phyloP scores from a whole-genome alignment of 257 asterid genomes.

The Lavandula angustifolia region DNA sequence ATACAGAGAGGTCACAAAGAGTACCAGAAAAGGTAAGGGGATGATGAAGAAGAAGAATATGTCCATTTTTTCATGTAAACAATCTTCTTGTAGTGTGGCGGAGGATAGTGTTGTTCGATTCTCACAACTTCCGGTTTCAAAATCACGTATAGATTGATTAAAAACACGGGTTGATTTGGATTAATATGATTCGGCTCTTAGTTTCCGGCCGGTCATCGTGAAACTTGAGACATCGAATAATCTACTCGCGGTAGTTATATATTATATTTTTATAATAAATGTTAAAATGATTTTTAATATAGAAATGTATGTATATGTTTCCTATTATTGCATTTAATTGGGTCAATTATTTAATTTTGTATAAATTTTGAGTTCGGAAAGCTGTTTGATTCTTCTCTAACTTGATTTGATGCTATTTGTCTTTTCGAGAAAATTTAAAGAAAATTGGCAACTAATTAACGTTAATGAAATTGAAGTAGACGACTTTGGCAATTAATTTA shows the following conservation, averaged over 20 bases:
- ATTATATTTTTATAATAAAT: neutral
- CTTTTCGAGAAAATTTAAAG: neutral
- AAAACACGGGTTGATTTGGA: neutral
- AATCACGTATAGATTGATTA: slow-evolving; percentile 34
- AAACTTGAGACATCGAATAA: slow-evolving; percentile 11
- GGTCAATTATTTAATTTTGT: neutral
- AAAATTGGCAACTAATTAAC: slow-evolving; percentile 12
- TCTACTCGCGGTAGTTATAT: neutral
- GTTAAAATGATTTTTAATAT: neutral
- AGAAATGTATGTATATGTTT: neutral
- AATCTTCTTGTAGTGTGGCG: slow-evolving; percentile 41
- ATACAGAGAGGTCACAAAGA: slow-evolving; percentile 67
- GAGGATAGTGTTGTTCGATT: slow-evolving; percentile 45
- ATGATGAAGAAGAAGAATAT: slow-evolving; percentile 55
- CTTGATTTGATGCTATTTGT: neutral
- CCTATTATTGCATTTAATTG: neutral
- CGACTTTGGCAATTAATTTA: neutral
- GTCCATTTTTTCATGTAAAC: slow-evolving; percentile 57
- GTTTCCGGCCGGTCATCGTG: neutral
- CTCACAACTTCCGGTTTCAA: slow-evolving; percentile 50
- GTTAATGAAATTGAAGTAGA: too few relatives aligned
- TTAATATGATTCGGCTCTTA: neutral
- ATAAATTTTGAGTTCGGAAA: neutral
- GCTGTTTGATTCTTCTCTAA: neutral
- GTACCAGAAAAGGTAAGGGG: slow-evolving; percentile 43